These are phyloP conservation scores for Ascochyta pisi DNA, from an alignment of 2,329 filamentous ascomycete genomes.

Conservation along the genomic window DNA sequence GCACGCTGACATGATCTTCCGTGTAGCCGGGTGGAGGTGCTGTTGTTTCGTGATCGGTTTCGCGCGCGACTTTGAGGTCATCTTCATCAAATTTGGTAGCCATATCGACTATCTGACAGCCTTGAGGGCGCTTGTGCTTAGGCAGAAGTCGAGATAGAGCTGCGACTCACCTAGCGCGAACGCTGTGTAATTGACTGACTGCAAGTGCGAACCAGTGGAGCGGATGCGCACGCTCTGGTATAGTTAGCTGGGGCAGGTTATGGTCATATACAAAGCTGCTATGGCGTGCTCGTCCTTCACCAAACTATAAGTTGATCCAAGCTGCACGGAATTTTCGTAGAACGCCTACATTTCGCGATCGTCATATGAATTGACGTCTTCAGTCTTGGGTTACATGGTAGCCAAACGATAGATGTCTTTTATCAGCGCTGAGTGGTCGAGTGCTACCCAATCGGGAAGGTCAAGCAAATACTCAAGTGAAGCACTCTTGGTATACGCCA, in stretches of 20 bases:
- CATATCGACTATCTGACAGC: slow-evolving; percentile 20
- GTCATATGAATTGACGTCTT: slow-evolving; percentile 30
- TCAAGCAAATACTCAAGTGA: slow-evolving; percentile 24
- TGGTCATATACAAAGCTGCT: slow-evolving; percentile 24
- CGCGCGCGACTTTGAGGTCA: slow-evolving; percentile 26
- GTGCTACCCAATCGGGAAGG: slow-evolving; percentile 36
- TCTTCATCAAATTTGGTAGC: slow-evolving; percentile 29
- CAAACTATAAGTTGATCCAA: too few relatives aligned
- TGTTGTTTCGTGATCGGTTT: slow-evolving; percentile 21
- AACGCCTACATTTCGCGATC: slow-evolving; percentile 35
- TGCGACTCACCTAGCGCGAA: not conserved
- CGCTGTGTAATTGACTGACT: not conserved
- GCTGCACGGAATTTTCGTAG: not conserved
- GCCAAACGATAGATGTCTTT: slow-evolving; percentile 9
- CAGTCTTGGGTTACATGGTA: slow-evolving; percentile 36
- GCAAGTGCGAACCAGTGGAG: slow-evolving; percentile 8
- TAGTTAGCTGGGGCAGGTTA: slow-evolving; percentile 2
- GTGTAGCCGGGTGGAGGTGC: slow-evolving; percentile 23
- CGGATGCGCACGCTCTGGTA: slow-evolving; percentile 15
- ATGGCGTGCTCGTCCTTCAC: slow-evolving; percentile 23
- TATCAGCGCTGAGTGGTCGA: slow-evolving; percentile 21
- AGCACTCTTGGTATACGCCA: slow-evolving; percentile 30
- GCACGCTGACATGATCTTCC: slow-evolving; percentile 33
- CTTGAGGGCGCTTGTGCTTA: not conserved
- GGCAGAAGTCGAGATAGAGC: slow-evolving; percentile 2